Evolutionary conservation across 2,329 filamentous ascomycete species (phyloP).

Genomic region (Aspergillus ustus): DNA sequence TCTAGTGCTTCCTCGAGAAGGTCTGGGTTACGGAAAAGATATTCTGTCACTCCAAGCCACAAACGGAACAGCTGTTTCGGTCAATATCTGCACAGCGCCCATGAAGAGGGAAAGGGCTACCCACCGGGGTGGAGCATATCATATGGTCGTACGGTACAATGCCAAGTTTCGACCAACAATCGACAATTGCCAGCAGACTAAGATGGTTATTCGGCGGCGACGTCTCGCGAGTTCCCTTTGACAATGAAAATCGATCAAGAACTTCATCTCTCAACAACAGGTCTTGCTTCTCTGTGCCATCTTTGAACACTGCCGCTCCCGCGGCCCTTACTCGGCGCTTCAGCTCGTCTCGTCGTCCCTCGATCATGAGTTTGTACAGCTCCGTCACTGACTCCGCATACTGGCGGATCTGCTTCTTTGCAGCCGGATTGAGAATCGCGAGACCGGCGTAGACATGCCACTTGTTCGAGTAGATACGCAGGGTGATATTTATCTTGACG

Average conservation of each 20-base stretch:
- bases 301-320: constrained; percentile 70
- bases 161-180: constrained; percentile 93
- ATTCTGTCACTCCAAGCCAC: constrained; percentile 96
- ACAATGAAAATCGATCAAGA: constrained; percentile 86
- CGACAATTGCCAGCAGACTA: constrained; percentile 91
- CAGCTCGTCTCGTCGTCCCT: constrained; percentile 77
- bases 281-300: constrained; percentile 58
- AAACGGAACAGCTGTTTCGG: constrained; percentile 76
- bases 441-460: constrained; percentile 99
- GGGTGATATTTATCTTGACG: constrained; percentile 97
- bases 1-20: constrained; percentile 83
- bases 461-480: constrained; percentile 97
- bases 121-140: constrained; percentile 92
- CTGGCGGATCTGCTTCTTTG: constrained; percentile 88
- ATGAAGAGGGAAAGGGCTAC: constrained; percentile 31
- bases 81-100: background rate
- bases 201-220: constrained; percentile 88
- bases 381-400: constrained; percentile 92
- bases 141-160: constrained; percentile 99
- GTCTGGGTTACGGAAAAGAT: constrained; percentile 81
- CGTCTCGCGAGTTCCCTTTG: constrained; percentile 67
- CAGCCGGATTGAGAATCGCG: constrained; percentile 93
- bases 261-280: constrained; percentile 78
- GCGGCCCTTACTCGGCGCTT: constrained; percentile 77
- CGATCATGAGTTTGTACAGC: constrained; percentile 95